Evolutionary conservation across 768 basidiomycete species (phyloP), one percentile per base, ranked within the genome.

Genomic region (Mycena filopes): DNA sequence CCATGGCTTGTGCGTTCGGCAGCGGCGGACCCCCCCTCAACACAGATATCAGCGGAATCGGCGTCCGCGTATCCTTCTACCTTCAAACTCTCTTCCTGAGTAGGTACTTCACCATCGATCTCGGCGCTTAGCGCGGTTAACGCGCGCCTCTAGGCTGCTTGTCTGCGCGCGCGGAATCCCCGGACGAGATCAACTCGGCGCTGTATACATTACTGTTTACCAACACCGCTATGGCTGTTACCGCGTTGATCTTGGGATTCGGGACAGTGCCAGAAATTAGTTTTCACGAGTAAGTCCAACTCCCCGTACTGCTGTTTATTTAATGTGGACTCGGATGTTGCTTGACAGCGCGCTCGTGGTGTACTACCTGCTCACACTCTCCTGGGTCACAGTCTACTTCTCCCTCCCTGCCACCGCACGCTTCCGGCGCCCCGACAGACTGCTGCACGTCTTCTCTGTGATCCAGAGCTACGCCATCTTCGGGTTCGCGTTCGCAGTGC

Each of bases 381-480:
- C 70, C 1, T 72, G 71, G 71, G 56, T 65, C 46, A 67, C 71
- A 42, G 67, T 69, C 25, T 62, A 51, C 38, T 63, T 67, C 57
- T 56, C 67, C 13, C 63, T 72, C 26, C 67, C 71, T 10, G 62
- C 63, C 16, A 58, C 56, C 47, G 58, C 68, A 18, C 58, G 61
- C 10, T 66, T 71, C 46, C n/a, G 49, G 10, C 46, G 58, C n/a
- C 56, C 43, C 15, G 40, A 65, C 26, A 59, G 36, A n/a, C 46
- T 65, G 26, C 65, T 70, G 10, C 61, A 71, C 38, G 40, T 68
- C 21, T 56, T 62, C 42, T 72, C 71, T 16, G 51, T 69, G 28
- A 15, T 69, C 4, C 70, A 72, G 54, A 69, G 67, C 49, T 71
- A 71, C 58, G 57, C 55, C 23, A 60, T 71, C 51, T 69, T 72